These are phyloP conservation scores for Phytophthora lateralis DNA, from an alignment of 352 stramenopile genomes.

Conservation along the genomic window DNA sequence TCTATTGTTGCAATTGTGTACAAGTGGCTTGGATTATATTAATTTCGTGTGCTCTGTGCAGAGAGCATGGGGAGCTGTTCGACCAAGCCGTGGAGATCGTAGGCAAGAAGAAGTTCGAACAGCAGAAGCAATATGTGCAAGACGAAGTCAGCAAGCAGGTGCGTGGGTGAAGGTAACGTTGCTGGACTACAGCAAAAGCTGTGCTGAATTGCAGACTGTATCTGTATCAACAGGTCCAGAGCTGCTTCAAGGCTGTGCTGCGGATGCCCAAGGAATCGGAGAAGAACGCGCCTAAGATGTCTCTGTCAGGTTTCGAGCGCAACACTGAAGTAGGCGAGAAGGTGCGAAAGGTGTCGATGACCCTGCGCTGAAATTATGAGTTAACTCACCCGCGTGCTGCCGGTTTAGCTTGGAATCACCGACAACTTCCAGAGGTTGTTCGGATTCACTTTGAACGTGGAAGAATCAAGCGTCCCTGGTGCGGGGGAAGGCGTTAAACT, in stretches of 20 bases:
- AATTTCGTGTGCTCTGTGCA: slow-evolving; percentile 19
- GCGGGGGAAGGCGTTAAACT: slow-evolving; percentile 82
- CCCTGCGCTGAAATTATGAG: background rate
- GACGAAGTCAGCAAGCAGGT: slow-evolving; percentile 65
- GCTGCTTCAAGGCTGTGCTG: slow-evolving; percentile 65
- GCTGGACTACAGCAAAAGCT: background rate
- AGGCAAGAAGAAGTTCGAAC: slow-evolving; percentile 79
- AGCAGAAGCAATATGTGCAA: slow-evolving; percentile 82
- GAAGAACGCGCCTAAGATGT: slow-evolving; percentile 48
- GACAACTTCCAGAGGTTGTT: slow-evolving; percentile 60
- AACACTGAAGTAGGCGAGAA: slow-evolving; percentile 37
- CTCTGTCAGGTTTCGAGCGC: slow-evolving; percentile 68
- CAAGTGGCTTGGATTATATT: no score
- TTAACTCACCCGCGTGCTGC: background rate
- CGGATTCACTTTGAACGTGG: slow-evolving; percentile 75
- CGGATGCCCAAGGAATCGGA: slow-evolving; percentile 49
- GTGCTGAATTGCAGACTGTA: slow-evolving; percentile 1
- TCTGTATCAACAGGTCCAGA: slow-evolving; percentile 39
- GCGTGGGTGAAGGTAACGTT: background rate
- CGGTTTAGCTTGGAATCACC: slow-evolving; percentile 32
- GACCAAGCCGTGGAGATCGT: slow-evolving; percentile 72
- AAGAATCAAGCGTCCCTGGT: slow-evolving; percentile 61
- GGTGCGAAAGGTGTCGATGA: slow-evolving; percentile 6
- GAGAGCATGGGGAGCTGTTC: slow-evolving; percentile 75
- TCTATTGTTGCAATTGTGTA: background rate